Conservation (phyloP, 768 basidiomycete species). For the Russula emetica region DNA sequence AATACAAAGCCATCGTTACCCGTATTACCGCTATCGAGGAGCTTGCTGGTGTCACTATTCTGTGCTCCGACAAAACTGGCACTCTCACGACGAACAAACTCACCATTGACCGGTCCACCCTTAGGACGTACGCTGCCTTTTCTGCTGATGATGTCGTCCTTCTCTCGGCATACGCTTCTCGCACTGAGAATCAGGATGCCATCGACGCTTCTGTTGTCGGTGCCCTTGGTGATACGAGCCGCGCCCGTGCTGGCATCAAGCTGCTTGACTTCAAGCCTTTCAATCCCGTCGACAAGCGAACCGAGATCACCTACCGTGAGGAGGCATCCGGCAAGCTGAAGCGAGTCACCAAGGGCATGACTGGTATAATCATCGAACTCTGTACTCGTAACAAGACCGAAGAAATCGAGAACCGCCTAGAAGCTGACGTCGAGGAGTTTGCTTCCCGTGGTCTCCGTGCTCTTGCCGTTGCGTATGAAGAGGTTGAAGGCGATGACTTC, state of each 20-base stretch:
- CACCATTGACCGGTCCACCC: constrained; percentile 89
- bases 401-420: constrained; percentile 84
- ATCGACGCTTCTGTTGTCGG: constrained; percentile 86
- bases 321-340: constrained; percentile 93
- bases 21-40: constrained; percentile 99
- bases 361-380: constrained; percentile 95
- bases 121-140: constrained; percentile 88
- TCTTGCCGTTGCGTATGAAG: constrained; percentile 93
- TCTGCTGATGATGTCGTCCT: constrained; percentile 88
- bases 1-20: constrained; percentile 99
- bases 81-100: constrained; percentile 99
- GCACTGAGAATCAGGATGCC: constrained; percentile 98
- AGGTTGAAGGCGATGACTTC: constrained; percentile 74
- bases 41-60: constrained; percentile 95
- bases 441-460: constrained; percentile 95
- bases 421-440: constrained; percentile 94
- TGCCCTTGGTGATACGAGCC: constrained; percentile 64
- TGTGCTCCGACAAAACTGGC: constrained; percentile 99
- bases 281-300: constrained; percentile 99
- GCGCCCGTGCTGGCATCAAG: constrained; percentile 89
- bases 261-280: constrained; percentile 99
- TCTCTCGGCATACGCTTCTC: constrained; percentile 91
- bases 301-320: constrained; percentile 96
- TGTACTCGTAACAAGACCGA: constrained; percentile 97
- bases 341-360: constrained; percentile 99